phyloP scores from a whole-genome alignment of 1,139 yeast species.

The Candida frijolesensis region DNA sequence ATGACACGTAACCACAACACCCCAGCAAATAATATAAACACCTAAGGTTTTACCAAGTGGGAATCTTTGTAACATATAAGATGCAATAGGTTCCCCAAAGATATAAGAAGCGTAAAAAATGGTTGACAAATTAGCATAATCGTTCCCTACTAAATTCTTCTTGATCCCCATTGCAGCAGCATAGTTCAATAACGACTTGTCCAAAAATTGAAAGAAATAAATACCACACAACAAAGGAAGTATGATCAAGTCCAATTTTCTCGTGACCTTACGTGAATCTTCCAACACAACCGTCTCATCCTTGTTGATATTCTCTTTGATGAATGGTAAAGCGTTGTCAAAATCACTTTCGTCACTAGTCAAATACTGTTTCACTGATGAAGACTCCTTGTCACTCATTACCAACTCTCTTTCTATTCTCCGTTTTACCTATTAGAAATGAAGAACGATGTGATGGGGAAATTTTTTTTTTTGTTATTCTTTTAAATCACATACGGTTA shows the following conservation, averaged over 20 bases:
- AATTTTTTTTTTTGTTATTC: not conserved
- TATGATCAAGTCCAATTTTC: conserved; percentile 32
- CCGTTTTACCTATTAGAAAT: not conserved
- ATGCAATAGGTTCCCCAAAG: conserved; percentile 47
- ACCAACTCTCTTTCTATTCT: not conserved
- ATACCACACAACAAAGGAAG: conserved; percentile 39
- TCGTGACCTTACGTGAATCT: conserved; percentile 15
- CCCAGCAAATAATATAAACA: conserved; percentile 42
- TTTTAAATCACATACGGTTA: not conserved
- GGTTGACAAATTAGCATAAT: conserved; percentile 46
- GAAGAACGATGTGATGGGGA: not conserved
- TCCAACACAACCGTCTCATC: conserved; percentile 1
- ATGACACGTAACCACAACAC: conserved; percentile 38
- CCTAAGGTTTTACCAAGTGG: conserved; percentile 45
- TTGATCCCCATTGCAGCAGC: conserved; percentile 57
- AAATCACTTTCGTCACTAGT: conserved; percentile 8
- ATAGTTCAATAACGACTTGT: conserved; percentile 46
- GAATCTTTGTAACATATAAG: conserved; percentile 37
- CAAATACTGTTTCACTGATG: not conserved
- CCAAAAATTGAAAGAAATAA: conserved; percentile 48
- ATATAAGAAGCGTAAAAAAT: conserved; percentile 49
- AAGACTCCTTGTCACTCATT: conserved; percentile 2
- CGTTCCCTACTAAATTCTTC: conserved; percentile 30
- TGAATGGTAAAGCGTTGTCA: conserved; percentile 17
- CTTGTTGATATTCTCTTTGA: conserved; percentile 7